Base-by-base conservation (phyloP, 2,329 filamentous ascomycete genomes). In the Fusarium torulosum region DNA sequence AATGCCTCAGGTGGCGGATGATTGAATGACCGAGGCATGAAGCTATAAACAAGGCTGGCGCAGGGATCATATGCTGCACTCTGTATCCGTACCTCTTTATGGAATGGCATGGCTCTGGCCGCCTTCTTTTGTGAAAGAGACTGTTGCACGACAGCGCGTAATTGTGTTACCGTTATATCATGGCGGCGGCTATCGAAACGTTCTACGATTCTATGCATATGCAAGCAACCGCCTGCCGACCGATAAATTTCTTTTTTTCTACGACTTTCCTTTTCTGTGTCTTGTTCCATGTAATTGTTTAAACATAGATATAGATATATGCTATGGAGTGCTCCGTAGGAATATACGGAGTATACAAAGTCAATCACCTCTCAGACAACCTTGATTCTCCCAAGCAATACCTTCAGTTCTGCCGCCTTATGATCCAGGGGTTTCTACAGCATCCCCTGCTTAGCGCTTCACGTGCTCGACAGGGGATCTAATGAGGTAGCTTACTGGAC, bases 101-200 rank as follows among this genome's bases (percentile, higher is more conserved):
- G 60, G 35, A 19, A 47, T 52, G 49, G 19, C 60, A 51, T 53
- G 35, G 38, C 49, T 40, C 38, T 27, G 45, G 41, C 25, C 31
- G 35, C 35, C 35, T 29, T 46, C 29, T 35, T 31, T 29, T 50
- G 25, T 38, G 20, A 25, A 25, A 41, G 55, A 23, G 10, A 46
- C 33, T 49, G 41, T 57, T 63, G 21, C 41, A 53, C 43, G n/a
- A 42, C 50, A 52, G 53, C 47, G 51, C 37, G n/a, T 66, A 35
- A 35, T 33, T 52, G 52, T 63, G 52, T 50, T 25, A 44, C 65
- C 44, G 43, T 47, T 66, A 57, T 44, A 56, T 38, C 33, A 43
- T 53, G 42, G 42, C 37, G 59, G 65, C 64, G 65, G 60, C 60
- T 68, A 66, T 66, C 52, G 47, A 69, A 68, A 62, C 65, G 25